Conservation (phyloP, 2,329 filamentous ascomycete genomes). For the Botryosphaeria dothidea region DNA sequence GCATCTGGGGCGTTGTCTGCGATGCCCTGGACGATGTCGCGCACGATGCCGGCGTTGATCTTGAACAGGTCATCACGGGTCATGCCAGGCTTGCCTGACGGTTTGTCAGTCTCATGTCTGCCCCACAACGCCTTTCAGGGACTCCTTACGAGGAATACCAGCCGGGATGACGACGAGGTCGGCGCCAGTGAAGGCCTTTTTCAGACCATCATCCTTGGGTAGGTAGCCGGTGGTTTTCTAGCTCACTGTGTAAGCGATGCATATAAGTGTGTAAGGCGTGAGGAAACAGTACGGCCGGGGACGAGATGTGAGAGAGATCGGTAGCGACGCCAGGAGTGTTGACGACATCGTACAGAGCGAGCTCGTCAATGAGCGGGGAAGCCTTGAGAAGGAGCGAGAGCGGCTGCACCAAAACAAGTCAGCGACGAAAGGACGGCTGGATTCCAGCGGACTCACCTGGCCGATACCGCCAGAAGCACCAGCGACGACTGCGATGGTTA, state of each 20-base stretch:
- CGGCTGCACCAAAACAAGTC: conserved; percentile 59
- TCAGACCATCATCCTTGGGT: conserved; percentile 79
- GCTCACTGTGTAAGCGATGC: conserved; percentile 10
- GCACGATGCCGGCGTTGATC: conserved; percentile 98
- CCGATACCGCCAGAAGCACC: conserved; percentile 98
- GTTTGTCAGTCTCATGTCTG: background rate
- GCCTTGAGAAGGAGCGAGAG: conserved; percentile 95
- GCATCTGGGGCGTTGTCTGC: conserved; percentile 90
- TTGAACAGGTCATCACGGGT: conserved; percentile 99
- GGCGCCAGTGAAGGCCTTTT: conserved; percentile 85
- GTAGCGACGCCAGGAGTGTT: conserved; percentile 96
- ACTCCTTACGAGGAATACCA: conserved; percentile 83
- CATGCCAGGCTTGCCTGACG: conserved; percentile 94
- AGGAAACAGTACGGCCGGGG: conserved; percentile 65
- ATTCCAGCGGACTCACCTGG: conserved; percentile 65
- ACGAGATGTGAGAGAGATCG: conserved; percentile 97
- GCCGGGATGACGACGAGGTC: conserved; percentile 97
- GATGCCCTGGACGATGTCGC: conserved; percentile 84
- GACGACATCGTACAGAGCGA: conserved; percentile 98
- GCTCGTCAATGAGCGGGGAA: conserved; percentile 83
- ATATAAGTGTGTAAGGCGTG: background rate
- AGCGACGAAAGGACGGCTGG: conserved; percentile 4
- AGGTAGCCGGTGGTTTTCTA: conserved; percentile 88
- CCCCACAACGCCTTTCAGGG: background rate
- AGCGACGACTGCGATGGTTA: conserved; percentile 65